phyloP scores from a whole-genome alignment of 805 yeast genomes.

The Sugiyamaella americana region DNA sequence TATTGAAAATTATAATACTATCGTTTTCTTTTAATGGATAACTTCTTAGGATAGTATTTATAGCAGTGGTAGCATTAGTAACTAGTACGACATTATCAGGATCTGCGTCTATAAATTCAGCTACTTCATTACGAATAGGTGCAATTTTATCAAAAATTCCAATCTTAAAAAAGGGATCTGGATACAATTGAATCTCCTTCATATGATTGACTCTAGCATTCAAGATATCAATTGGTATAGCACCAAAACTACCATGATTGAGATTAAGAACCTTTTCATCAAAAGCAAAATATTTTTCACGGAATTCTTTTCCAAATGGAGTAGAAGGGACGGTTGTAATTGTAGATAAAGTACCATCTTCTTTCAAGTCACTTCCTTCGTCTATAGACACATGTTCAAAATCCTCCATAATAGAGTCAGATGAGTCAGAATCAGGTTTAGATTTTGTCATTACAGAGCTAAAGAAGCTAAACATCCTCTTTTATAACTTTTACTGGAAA shows the following conservation, averaged over 20 bases:
- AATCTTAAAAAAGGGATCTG: constrained; percentile 41
- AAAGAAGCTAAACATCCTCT: no score
- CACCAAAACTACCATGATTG: constrained; percentile 64
- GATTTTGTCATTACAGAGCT: no score
- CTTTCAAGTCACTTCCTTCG: no score
- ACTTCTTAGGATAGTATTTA: constrained; percentile 52
- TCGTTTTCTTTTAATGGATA: constrained; percentile 49
- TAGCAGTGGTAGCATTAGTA: constrained; percentile 55
- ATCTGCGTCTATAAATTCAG: constrained; percentile 44
- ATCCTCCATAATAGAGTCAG: no score
- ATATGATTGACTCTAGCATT: constrained; percentile 33
- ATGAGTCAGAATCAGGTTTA: no score
- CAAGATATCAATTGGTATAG: constrained; percentile 44
- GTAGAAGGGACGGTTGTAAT: no score
- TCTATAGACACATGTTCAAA: no score
- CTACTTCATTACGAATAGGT: constrained; percentile 32
- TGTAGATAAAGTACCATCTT: no score
- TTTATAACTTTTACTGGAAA: no score
- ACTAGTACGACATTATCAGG: constrained; percentile 46
- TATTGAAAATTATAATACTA: constrained; percentile 42
- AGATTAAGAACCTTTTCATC: constrained; percentile 40
- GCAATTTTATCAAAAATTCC: background rate
- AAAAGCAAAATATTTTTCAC: constrained; percentile 42
- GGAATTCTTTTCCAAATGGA: constrained; percentile 8
- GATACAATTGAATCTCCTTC: constrained; percentile 34